A percentile compares a stretch with the other conserved stretches of the same genome.
These are phyloP conservation scores for Curvularia hawaiiensis DNA, from an alignment of 2,329 filamentous ascomycete species.

Conservation along the genomic window DNA sequence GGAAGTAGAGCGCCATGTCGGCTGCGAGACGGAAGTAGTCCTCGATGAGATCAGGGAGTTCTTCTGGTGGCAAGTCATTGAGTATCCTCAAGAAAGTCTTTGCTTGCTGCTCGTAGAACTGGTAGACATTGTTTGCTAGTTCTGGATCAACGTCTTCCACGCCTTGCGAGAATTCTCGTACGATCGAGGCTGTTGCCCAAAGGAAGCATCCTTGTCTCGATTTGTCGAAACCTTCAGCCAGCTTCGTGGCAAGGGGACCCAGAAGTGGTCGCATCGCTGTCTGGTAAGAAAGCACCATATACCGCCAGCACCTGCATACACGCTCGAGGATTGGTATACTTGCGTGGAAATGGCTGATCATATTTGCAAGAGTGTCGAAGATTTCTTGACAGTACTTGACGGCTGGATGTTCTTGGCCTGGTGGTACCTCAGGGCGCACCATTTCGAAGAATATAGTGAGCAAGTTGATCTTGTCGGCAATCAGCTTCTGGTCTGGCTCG, in stretches of 20 bases:
- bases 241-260: conserved; percentile 82
- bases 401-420: conserved; percentile 76
- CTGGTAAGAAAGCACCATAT: conserved; percentile 95
- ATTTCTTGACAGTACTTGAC: conserved; percentile 97
- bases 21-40: conserved; percentile 94
- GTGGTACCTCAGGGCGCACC: conserved; percentile 74
- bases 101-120: conserved; percentile 93
- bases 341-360: conserved; percentile 84
- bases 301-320: conserved; percentile 92
- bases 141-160: conserved; percentile 79
- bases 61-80: conserved; percentile 78
- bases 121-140: conserved; percentile 88
- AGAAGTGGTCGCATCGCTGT: conserved; percentile 86
- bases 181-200: conserved; percentile 95
- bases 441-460: conserved; percentile 88
- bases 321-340: conserved; percentile 91
- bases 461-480: conserved; percentile 93
- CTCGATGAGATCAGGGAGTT: conserved; percentile 84
- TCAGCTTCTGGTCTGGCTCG: conserved; percentile 80
- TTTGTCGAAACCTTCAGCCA: conserved; percentile 81
- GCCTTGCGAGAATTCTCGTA: conserved; percentile 93
- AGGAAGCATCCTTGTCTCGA: conserved; percentile 95
- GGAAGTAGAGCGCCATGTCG: conserved; percentile 92
- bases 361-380: conserved; percentile 82
- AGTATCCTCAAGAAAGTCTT: conserved; percentile 87